phyloP scores from a whole-genome alignment of 2,329 filamentous ascomycete species.

The Nemania sp. region DNA sequence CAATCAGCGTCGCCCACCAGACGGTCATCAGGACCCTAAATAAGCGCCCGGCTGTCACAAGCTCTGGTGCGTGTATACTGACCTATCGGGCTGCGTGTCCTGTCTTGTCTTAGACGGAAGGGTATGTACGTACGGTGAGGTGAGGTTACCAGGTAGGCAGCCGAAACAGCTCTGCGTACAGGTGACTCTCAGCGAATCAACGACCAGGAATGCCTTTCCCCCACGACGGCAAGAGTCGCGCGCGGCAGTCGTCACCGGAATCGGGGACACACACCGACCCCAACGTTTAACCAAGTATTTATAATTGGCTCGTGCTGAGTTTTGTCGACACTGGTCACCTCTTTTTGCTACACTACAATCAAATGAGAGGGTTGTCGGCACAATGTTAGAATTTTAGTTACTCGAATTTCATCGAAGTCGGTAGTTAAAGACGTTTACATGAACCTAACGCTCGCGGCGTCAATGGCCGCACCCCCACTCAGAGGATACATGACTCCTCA shows the following conservation, averaged over 20 bases:
- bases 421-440: too few species aligned
- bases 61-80: too few species aligned
- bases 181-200: constrained; percentile 18
- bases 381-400: too few species aligned
- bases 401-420: too few species aligned
- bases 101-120: too few species aligned
- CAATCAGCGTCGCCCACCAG: constrained; percentile 4
- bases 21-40: background rate
- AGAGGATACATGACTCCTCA: background rate
- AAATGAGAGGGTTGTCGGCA: too few species aligned
- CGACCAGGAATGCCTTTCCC: background rate
- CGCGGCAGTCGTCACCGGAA: constrained; percentile 19
- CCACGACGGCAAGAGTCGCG: constrained; percentile 13
- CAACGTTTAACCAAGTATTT: background rate
- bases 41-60: constrained; percentile 22
- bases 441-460: background rate
- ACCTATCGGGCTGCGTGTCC: too few species aligned
- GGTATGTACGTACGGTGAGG: too few species aligned
- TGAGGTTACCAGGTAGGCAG: background rate
- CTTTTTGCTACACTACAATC: too few species aligned
- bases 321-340: too few species aligned
- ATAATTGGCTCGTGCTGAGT: background rate
- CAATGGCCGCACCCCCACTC: too few species aligned
- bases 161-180: background rate
- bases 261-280: background rate